These are phyloP conservation scores for Fraxinus floribunda DNA, from an alignment of 305 asterid species.

Conservation along the genomic window DNA sequence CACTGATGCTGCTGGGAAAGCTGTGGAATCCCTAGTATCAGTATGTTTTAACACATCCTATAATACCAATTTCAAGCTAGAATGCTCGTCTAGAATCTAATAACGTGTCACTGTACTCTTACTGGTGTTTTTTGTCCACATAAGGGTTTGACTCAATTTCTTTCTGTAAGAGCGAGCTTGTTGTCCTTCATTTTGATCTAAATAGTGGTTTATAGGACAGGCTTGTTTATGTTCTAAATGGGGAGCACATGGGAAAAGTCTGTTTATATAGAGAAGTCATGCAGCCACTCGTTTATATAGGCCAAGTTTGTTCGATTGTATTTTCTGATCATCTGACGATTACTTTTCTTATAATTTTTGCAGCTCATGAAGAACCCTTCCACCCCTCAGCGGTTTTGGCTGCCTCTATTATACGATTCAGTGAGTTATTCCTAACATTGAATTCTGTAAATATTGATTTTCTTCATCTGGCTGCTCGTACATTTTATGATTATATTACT, in stretches of 20 bases:
- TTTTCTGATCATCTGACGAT: slow-evolving; percentile 12
- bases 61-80: slow-evolving; percentile 10
- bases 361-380: slow-evolving; percentile 97
- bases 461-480: background rate
- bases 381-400: slow-evolving; percentile 88
- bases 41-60: slow-evolving; percentile 46
- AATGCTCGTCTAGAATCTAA: background rate
- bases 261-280: background rate
- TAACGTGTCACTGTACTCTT: background rate
- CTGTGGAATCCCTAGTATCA: slow-evolving; percentile 76
- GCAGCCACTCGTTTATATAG: slow-evolving; percentile 4
- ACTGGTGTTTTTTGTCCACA: background rate
- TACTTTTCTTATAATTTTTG: slow-evolving; percentile 21
- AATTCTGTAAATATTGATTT: slow-evolving; percentile 8
- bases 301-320: slow-evolving; percentile 7
- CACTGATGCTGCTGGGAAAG: slow-evolving; percentile 62
- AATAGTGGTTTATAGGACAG: slow-evolving; percentile 1
- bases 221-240: background rate
- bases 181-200: background rate
- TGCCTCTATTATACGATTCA: slow-evolving; percentile 77
- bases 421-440: slow-evolving; percentile 40
- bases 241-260: background rate
- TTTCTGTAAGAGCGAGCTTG: background rate
- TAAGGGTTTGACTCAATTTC: background rate
- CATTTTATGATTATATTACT: slow-evolving; percentile 5